phyloP scores from a whole-genome alignment of 108 stramenopile genomes.

The Ochromonas danica region DNA sequence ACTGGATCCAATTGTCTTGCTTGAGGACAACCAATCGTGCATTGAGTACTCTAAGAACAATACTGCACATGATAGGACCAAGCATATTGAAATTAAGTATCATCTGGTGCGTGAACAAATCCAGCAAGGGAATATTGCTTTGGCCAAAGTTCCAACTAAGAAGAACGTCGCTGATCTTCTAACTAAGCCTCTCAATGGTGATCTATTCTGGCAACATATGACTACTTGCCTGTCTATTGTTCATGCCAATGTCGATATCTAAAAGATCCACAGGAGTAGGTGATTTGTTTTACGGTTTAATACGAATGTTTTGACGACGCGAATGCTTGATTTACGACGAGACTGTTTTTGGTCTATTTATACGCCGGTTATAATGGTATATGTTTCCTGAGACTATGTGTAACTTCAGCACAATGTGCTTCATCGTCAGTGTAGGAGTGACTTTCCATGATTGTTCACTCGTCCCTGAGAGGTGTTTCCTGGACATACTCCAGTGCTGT shows the following conservation, averaged over 20 bases:
- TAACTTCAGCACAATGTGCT: constrained; percentile 15
- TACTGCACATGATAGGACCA: not conserved
- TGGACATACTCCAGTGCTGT: constrained; percentile 14
- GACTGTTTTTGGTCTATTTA: not conserved
- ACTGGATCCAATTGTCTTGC: constrained; percentile 10
- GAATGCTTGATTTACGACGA: constrained; percentile 2
- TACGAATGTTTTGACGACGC: constrained; percentile 15
- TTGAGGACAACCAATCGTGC: constrained; percentile 4
- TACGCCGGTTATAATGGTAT: constrained; percentile 9
- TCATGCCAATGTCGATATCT: constrained; percentile 15
- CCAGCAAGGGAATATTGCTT: not conserved
- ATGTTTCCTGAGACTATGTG: constrained; percentile 15
- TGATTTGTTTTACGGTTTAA: constrained; percentile 17
- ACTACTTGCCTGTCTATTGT: constrained; percentile 15
- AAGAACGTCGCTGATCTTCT: constrained; percentile 3
- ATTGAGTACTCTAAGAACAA: not conserved
- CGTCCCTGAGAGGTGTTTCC: constrained; percentile 13
- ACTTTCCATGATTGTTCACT: constrained; percentile 16
- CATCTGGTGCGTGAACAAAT: constrained; percentile 21
- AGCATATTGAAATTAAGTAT: constrained; percentile 18
- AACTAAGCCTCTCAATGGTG: constrained; percentile 25
- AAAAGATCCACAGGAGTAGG: constrained; percentile 15
- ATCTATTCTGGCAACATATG: constrained; percentile 16
- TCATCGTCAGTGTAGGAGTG: constrained; percentile 14
- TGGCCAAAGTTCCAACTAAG: not conserved